phyloP scores from a whole-genome alignment of 2,329 filamentous ascomycete genomes.

The Incumbomyces lentus region DNA sequence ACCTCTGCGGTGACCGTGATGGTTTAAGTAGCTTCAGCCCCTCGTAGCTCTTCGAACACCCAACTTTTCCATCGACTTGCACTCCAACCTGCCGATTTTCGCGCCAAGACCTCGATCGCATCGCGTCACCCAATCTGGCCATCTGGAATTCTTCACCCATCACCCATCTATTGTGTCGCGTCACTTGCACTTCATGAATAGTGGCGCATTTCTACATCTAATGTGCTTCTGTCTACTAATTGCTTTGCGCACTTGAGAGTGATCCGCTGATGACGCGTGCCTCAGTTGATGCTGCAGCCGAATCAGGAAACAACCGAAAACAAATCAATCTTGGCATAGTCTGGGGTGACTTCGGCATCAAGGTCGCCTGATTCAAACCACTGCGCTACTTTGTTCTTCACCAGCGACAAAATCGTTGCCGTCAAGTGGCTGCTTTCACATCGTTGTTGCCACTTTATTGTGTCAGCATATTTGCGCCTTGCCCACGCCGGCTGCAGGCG shows the following conservation, averaged over 20 bases:
- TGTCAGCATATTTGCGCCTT: constrained; percentile 12
- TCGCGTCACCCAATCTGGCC: constrained; percentile 1
- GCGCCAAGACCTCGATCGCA: constrained; percentile 3
- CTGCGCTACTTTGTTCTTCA: no score
- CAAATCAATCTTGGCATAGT: constrained; percentile 1
- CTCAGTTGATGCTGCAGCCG: constrained; percentile 2
- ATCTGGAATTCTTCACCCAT: not conserved
- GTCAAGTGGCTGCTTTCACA: not conserved
- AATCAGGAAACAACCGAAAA: not conserved
- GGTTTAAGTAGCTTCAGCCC: constrained; percentile 4
- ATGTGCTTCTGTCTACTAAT: not conserved
- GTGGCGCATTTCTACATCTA: not conserved
- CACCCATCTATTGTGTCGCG: not conserved
- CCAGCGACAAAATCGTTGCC: not conserved
- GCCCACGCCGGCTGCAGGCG: not conserved
- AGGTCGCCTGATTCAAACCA: not conserved
- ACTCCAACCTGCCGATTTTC: constrained; percentile 4
- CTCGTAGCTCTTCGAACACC: constrained; percentile 4
- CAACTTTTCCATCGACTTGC: constrained; percentile 4
- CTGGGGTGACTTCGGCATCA: constrained; percentile 6
- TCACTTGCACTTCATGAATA: not conserved
- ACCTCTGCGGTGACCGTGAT: not conserved
- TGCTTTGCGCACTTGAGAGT: not conserved
- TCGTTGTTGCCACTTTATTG: constrained; percentile 21
- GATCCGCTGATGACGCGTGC: constrained; percentile 4